Evolutionary conservation across 192 early-diverging fungal species (phyloP), one percentile per base, ranked within the genome.

Genomic region (Linnemannia schmuckeri): DNA sequence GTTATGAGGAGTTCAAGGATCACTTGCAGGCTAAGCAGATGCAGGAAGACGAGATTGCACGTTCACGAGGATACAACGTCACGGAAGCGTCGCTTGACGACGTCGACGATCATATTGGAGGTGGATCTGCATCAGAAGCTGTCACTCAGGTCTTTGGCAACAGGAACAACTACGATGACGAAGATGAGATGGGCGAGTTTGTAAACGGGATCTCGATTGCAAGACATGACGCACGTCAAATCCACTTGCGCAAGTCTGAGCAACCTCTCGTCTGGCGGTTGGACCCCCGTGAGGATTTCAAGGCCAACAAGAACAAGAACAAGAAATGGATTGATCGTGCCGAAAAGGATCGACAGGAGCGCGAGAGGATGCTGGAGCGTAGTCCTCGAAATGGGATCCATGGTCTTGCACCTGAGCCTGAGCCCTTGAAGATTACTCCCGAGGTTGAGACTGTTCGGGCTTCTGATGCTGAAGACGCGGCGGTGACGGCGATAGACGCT

Each of bases 271-370:
- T 78, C 27, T 87, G 85, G 85, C 49, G 81, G n/a, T 38, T 87
- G 72, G 85, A 87, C 40, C 85, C 85, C 18, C 55, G 85, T 0
- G 80, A 87, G 3, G 85, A 87, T 61, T 87, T 87, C 68, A 81
- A 78, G 76, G 85, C 79, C 20, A 78, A 66, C 38, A 77, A 87
- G 72, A 49, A 40, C 49, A 87, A 87, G 79, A 81, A 75, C 41
- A 87, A 87, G 76, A 81, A 75, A 35, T 46, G 38, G 33, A 77
- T 72, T 24, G 70, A 47, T 40, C n/a, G 44, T 22, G 55, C 42
- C 30, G 68, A 76, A 41, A 70, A 49, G 22, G 44, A 72, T 38
- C 66, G 54, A 18, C 6, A 46, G 2, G 54, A 74, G 2, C 20
- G 40, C n/a, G 76, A 81, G 71, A 74, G 79, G 71, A 37, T 44